Percentiles rank a stretch among this genome's conserved stretches.
Evolutionary conservation across 805 yeast genomes (phyloP).

Genomic region (Monosporozyma servazzii): DNA sequence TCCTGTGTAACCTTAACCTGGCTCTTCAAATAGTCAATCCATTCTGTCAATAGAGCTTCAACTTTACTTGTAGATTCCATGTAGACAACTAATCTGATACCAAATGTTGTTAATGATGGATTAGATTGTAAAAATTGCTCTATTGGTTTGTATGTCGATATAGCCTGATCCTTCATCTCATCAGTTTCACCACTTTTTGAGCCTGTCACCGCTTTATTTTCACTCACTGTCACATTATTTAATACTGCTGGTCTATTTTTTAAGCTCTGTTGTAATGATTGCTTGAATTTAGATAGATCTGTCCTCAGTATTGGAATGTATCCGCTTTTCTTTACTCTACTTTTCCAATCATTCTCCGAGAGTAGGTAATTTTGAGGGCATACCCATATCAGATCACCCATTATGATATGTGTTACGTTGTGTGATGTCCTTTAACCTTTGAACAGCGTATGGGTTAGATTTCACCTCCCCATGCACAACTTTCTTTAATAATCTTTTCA

Average conservation of each 20-base stretch:
- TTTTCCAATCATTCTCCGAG: constrained; percentile 17
- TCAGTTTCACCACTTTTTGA: not conserved
- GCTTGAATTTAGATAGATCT: constrained; percentile 16
- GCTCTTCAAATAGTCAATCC: not conserved
- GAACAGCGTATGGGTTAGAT: too few species aligned
- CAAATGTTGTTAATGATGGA: not conserved
- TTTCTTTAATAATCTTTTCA: too few species aligned
- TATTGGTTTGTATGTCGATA: constrained; percentile 10
- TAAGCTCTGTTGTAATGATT: constrained; percentile 3
- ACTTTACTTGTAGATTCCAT: constrained; percentile 7
- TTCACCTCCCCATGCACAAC: too few species aligned
- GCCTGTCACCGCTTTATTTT: not conserved
- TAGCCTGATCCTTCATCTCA: not conserved
- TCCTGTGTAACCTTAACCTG: not conserved
- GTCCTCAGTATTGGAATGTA: constrained; percentile 21
- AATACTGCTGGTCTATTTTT: not conserved
- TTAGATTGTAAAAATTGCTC: constrained; percentile 19
- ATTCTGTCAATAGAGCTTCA: constrained; percentile 8
- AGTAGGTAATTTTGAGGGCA: constrained; percentile 21
- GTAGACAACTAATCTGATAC: not conserved
- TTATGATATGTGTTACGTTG: not conserved
- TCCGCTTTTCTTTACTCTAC: constrained; percentile 17
- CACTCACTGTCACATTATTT: not conserved
- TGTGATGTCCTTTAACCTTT: not conserved
- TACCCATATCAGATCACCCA: constrained; percentile 22